Evolutionary conservation across 2,329 filamentous ascomycete genomes (phyloP).

Genomic region (Aspergillus phoenicis): DNA sequence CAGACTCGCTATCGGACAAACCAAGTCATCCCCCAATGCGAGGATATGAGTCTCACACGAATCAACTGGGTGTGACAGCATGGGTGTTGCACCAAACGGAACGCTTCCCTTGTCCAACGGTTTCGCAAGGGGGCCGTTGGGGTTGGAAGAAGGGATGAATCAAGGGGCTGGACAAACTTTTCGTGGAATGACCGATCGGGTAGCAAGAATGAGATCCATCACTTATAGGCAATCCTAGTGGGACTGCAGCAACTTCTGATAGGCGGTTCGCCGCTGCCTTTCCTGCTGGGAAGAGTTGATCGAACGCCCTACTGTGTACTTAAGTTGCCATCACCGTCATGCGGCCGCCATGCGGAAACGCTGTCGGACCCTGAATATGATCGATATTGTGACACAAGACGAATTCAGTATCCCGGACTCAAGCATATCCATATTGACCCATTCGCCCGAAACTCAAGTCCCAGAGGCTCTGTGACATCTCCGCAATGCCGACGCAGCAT

Average conservation of each 20-base stretch:
- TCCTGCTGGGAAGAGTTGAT: neutral
- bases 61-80: neutral
- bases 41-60: neutral
- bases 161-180: neutral
- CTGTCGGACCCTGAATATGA: neutral
- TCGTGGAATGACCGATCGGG: slow-evolving; percentile 15
- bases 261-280: neutral
- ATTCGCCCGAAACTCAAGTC: neutral
- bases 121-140: slow-evolving; percentile 5
- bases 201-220: slow-evolving; percentile 13
- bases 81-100: neutral
- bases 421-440: neutral
- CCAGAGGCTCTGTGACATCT: neutral
- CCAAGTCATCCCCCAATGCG: neutral
- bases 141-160: slow-evolving; percentile 13
- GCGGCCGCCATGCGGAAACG: neutral
- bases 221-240: neutral
- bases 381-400: neutral
- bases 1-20: neutral
- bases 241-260: neutral
- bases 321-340: neutral
- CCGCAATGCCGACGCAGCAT: neutral
- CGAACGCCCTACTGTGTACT: neutral
- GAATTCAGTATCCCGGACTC: no score
- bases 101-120: slow-evolving; percentile 1